Evolutionary conservation across 2,329 filamentous ascomycete species (phyloP).

Genomic region (Sporothrix brasiliensis): DNA sequence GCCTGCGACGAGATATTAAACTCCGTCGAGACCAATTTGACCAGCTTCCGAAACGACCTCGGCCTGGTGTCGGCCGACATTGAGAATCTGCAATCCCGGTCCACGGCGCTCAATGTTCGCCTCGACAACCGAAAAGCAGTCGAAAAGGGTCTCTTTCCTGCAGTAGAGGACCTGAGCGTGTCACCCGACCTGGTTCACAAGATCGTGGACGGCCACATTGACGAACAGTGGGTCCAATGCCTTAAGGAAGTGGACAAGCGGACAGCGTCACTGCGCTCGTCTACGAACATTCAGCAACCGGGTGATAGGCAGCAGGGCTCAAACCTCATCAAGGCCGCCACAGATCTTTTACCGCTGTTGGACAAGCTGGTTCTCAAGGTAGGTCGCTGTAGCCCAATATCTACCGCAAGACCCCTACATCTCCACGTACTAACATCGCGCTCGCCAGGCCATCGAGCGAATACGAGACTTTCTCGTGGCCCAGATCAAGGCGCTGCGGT

Average conservation of each 20-base stretch:
- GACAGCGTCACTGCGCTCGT: constrained; percentile 65
- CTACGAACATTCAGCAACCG: constrained; percentile 43
- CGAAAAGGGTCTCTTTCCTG: constrained; percentile 81
- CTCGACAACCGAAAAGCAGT: constrained; percentile 88
- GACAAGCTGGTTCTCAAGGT: constrained; percentile 83
- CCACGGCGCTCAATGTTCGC: constrained; percentile 77
- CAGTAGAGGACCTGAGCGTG: constrained; percentile 89
- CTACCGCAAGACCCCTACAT: constrained; percentile 19
- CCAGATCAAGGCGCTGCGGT: constrained; percentile 90
- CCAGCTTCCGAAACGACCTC: constrained; percentile 90
- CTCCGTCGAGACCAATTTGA: constrained; percentile 90
- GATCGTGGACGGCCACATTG: constrained; percentile 85
- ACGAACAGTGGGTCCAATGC: constrained; percentile 84
- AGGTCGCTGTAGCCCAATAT: constrained; percentile 28
- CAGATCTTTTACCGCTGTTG: constrained; percentile 82
- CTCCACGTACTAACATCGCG: neutral
- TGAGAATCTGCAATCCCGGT: constrained; percentile 86
- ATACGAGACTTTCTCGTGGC: constrained; percentile 93
- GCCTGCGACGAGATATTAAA: constrained; percentile 91
- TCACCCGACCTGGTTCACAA: constrained; percentile 80
- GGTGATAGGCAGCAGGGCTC: constrained; percentile 49
- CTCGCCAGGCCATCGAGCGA: constrained; percentile 76
- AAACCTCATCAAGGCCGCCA: constrained; percentile 78
- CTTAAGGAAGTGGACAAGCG: constrained; percentile 83
- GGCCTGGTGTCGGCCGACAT: constrained; percentile 93